Base-by-base conservation (phyloP, 2,329 filamentous ascomycete genomes). In the Neodidymelliopsis sp. region DNA sequence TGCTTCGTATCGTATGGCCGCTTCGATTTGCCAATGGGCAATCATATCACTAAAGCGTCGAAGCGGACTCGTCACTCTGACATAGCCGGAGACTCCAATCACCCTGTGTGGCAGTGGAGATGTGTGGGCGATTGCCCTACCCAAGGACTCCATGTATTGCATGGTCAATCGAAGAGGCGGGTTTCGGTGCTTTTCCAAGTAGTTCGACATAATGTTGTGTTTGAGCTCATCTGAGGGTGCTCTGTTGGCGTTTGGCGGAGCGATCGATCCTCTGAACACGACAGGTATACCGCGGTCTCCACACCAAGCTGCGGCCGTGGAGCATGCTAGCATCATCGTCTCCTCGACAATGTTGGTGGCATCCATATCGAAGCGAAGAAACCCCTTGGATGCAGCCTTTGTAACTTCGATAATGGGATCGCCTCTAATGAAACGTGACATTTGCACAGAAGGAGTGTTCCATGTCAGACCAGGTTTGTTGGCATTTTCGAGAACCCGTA, bases 21-120 rank as follows among this genome's bases (percentile, higher is more conserved):
- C 80, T 72, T 86, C 83, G 35, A 86, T 84, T 57, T 87, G 84
- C 77, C 84, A 87, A 63, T 86, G 84, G 9, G 77, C 73, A 34
- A 87, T 75, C 63, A 87, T 77, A 66, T 87, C 84, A 35, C 74
- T 76, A 65, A 81, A 86, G 27, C 84, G 77, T 39, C 84, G 80
- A 16, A 87, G 74, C 1, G 84, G 84, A 60, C 80, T 84, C 0
- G 84, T 87, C 39, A 79, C 77, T 68, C 83, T 85, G 49, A 78
- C 68, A 59, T 86, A 86, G 19, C 75, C 65, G 20, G 77, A 69
- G 20, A 82, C 68, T 25, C 81, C 83, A 2, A 86, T 70, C 6
- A 77, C 66, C 4, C 70, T 66, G 59, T 86, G 83, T 11, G 69
- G 73, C 15, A 80, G 52, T 1, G 82, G 81, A 3, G 62, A 70